These are phyloP conservation scores for Fistulinella cinereoalba DNA, from an alignment of 1,284 basidiomycete genomes.

Conservation along the genomic window DNA sequence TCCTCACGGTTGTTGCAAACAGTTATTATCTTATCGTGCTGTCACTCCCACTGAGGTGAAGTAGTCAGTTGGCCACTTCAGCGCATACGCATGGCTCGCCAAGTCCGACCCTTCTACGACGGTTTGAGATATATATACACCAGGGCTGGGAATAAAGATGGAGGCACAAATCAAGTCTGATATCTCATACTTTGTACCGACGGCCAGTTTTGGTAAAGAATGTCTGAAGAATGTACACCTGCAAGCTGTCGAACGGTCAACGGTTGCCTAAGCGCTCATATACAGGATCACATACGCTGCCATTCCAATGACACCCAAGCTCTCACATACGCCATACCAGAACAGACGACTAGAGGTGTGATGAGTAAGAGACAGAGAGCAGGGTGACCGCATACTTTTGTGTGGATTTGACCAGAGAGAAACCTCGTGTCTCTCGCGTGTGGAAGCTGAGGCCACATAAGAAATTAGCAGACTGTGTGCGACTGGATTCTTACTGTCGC, in stretches of 20 bases:
- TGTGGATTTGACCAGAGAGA: constrained; percentile 75
- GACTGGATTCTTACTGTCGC: constrained; percentile 67
- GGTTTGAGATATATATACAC: not conserved
- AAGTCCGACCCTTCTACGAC: not conserved
- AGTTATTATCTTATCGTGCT: constrained; percentile 22
- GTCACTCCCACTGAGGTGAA: too few relatives aligned
- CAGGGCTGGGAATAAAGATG: constrained; percentile 1
- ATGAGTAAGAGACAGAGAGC: constrained; percentile 23
- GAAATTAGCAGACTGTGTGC: not conserved
- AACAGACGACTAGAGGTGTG: constrained; percentile 66
- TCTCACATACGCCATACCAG: constrained; percentile 86
- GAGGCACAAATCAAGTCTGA: constrained; percentile 10
- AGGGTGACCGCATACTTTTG: constrained; percentile 52
- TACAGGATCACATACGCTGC: constrained; percentile 57
- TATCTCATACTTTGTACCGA: constrained; percentile 72
- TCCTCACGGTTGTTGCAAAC: too few relatives aligned
- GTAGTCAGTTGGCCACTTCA: too few relatives aligned
- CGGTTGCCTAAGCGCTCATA: not conserved
- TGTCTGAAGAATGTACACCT: constrained; percentile 88
- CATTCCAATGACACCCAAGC: constrained; percentile 75
- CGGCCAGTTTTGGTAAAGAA: constrained; percentile 90
- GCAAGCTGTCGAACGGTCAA: constrained; percentile 51
- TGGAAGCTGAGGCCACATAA: constrained; percentile 56
- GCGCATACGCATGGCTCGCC: too few relatives aligned
- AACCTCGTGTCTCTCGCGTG: constrained; percentile 79